Evolutionary conservation across 2,329 filamentous ascomycete species (phyloP), one percentile per base, ranked within the genome.

Genomic region (Sclerotinia spermophila): DNA sequence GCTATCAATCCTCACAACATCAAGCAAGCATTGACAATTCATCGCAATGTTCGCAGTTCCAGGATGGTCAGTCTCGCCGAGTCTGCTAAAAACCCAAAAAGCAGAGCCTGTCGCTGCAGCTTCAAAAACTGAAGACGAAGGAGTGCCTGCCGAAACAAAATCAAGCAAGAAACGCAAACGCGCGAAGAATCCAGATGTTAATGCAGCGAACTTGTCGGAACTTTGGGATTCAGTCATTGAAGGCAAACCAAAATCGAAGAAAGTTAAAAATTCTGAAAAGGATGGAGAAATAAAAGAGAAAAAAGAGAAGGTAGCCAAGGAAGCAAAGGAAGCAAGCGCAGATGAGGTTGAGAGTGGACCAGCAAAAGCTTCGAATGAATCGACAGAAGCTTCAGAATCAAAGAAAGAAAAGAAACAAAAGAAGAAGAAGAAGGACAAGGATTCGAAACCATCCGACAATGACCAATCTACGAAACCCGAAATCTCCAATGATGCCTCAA

Each of bases 41-140:
- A 40, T 11, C 42, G 74, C 33, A 42, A 95, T 98, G 95, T 98
- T 98, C 81, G 90, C 94, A 15, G 94, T 98, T 42, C 92, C 92
- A 78, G 96, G 96, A 76, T 97, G 95, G 94, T 93, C 93, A 53
- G 85, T 97, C 48, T 88, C 92, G 70, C 86, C 90, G 73, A 87
- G 89, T 75, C 83, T 83, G 67, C 87, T 96, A 74, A 93, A 93
- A 81, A 82, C 88, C 42, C 93, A 97, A 81, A 78, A 79, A 27
- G 58, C 73, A 45, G 75, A 75, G 30, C 51, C 72, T 17, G 60
- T 61, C 2, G 65, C 70, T 24, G 53, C 55, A 11, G 24, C n/a
- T 11, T 38, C 69, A 59, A 67, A 59, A 19, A 21, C 24, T 38
- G 60, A 56, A n/a, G 48, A 67, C 77, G 62, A 65, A 79, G 67